Percentiles rank a stretch among this genome's conserved stretches.
phyloP scores from a whole-genome alignment of 805 yeast genomes.

The Ogataea naganishii region DNA sequence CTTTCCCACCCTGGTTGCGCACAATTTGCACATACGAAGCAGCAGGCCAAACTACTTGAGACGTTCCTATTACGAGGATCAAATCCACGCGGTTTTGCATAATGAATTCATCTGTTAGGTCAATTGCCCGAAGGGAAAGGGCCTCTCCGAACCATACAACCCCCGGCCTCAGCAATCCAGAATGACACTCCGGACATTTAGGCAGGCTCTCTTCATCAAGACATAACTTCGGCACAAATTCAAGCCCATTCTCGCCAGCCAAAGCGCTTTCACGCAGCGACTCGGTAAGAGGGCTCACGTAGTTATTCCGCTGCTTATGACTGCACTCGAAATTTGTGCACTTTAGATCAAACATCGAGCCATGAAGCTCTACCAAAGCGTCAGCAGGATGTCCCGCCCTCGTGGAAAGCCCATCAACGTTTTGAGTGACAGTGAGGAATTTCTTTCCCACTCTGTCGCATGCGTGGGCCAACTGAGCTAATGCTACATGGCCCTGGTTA shows the following conservation, averaged over 20 bases:
- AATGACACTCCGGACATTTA: slow-evolving; percentile 66
- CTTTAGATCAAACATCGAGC: slow-evolving; percentile 60
- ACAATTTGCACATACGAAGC: slow-evolving; percentile 83
- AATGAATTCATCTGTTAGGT: slow-evolving; percentile 63
- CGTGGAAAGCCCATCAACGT: slow-evolving; percentile 67
- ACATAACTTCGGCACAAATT: slow-evolving; percentile 36
- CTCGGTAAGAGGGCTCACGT: slow-evolving; percentile 49
- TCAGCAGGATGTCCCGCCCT: slow-evolving; percentile 54
- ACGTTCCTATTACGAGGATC: slow-evolving; percentile 77
- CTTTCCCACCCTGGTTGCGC: slow-evolving; percentile 61
- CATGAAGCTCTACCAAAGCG: slow-evolving; percentile 66
- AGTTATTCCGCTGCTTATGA: slow-evolving; percentile 44
- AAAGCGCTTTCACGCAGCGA: slow-evolving; percentile 30
- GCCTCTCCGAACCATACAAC: slow-evolving; percentile 96
- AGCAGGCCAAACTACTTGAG: slow-evolving; percentile 86
- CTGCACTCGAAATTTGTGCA: slow-evolving; percentile 76
- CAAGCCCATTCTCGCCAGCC: slow-evolving; percentile 11
- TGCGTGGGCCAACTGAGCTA: slow-evolving; percentile 50
- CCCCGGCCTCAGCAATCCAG: slow-evolving; percentile 70
- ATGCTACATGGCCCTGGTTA: slow-evolving; percentile 62
- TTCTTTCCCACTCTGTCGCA: slow-evolving; percentile 12
- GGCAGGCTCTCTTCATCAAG: slow-evolving; percentile 52
- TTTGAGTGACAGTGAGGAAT: slow-evolving; percentile 70
- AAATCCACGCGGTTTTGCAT: slow-evolving; percentile 52
- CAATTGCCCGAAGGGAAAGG: slow-evolving; percentile 54